Base-by-base conservation (phyloP, 2,329 filamentous ascomycete species). In the Chaetomium globosum region DNA sequence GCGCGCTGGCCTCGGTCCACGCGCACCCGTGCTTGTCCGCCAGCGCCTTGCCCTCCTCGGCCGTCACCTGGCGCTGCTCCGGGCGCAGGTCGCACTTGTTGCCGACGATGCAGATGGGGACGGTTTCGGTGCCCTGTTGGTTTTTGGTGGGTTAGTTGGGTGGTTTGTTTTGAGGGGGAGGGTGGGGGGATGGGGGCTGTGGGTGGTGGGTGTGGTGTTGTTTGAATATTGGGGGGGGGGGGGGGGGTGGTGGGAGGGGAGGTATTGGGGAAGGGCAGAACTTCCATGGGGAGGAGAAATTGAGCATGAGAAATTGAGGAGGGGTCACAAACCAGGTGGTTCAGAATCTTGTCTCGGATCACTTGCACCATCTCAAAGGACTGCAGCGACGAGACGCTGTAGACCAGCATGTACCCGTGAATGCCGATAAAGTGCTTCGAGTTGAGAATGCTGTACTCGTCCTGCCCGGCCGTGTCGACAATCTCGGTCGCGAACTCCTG, bases 391-490 rank as follows among this genome's bases (percentile, higher is more conserved):
- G 91, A 91, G 58, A 99, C 93, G n/a, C 93, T 97, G 80, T 99
- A 99, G 57, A 97, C 94, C 67, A 99, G 89, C 86, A 99, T 93
- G 79, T 98, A 99, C 64, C 95, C 95, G 81, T 99, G 95, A 71
- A 98, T 98, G 69, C 95, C 95, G 77, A 99, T 98, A 74, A 98
- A 98, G 77, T 98, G 94, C 81, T 98, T 98, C 68, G 92, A 96
- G 79, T 97, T 98, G 68, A 99, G 84, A 70, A 98, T 97, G 76
- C 92, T 96, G 82, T 99, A 99, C 80, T 99, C 95, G 82, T 99
- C 95, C 89, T 97, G 93, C 67, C 95, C 95, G 61, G 95, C 95
- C 31, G 95, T 99, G 77, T 99, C 95, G 77, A 99, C 95, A 74
- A 99, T 98, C 81, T 99, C 95, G 13, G 93, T 97, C 59, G 91